These are phyloP conservation scores for Lotus japonicus DNA, from an alignment of 306 rosid species.

Conservation along the genomic window DNA sequence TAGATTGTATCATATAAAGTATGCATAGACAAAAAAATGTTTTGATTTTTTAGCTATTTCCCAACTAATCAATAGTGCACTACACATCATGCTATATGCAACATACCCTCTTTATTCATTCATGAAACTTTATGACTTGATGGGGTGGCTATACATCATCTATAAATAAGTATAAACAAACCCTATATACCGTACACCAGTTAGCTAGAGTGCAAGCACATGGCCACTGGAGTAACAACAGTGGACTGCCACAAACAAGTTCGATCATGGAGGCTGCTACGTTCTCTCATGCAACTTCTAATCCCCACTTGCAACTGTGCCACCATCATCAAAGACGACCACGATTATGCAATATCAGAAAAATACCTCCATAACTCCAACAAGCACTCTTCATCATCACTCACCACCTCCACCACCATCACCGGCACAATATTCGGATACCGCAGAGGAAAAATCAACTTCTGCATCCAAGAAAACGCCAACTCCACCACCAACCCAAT, in stretches of 20 bases:
- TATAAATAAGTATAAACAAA: slow-evolving; percentile 13
- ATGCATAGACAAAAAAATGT: too few species aligned
- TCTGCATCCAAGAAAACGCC: slow-evolving; percentile 49
- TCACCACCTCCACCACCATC: slow-evolving; percentile 12
- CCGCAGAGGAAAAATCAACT: slow-evolving; percentile 48
- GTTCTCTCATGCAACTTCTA: slow-evolving; percentile 52
- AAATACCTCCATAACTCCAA: background rate
- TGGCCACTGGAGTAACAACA: slow-evolving; percentile 32
- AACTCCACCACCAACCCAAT: slow-evolving; percentile 37
- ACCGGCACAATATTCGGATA: slow-evolving; percentile 66
- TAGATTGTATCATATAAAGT: too few species aligned
- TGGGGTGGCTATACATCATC: background rate
- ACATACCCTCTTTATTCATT: too few species aligned
- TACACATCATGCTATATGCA: too few species aligned
- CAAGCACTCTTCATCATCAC: too few species aligned
- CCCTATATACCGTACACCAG: background rate
- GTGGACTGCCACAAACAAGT: slow-evolving; percentile 91
- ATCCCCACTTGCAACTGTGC: slow-evolving; percentile 56
- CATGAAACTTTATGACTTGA: too few species aligned
- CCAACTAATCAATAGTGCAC: too few species aligned
- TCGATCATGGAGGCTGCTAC: slow-evolving; percentile 72
- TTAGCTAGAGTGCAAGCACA: background rate
- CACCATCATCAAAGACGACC: slow-evolving; percentile 8
- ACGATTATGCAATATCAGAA: slow-evolving; percentile 5
- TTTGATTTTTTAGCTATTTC: too few species aligned